phyloP scores from a whole-genome alignment of 352 stramenopile genomes.

The Globisporangium takayamanum region DNA sequence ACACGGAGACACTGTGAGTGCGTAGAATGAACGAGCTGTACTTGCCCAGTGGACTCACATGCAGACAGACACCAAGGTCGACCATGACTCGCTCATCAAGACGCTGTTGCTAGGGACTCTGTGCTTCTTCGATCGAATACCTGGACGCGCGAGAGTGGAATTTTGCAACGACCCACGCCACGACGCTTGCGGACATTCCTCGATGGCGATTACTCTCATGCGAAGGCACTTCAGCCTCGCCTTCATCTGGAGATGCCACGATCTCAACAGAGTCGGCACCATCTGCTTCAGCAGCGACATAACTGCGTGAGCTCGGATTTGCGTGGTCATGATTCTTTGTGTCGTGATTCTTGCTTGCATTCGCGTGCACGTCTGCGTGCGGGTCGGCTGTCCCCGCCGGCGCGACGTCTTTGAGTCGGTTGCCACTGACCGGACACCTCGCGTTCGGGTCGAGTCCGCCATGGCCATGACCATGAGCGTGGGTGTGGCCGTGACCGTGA shows the following conservation, averaged over 20 bases:
- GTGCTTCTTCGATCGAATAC: neutral
- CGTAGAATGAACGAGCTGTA: too few relatives aligned
- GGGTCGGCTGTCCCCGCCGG: neutral
- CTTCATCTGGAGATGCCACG: too few relatives aligned
- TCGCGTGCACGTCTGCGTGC: neutral
- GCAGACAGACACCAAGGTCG: neutral
- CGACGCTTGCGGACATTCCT: neutral
- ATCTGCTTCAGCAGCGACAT: too few relatives aligned
- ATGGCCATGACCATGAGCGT: slow-evolving; percentile 5
- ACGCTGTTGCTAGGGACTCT: neutral
- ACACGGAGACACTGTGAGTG: too few relatives aligned
- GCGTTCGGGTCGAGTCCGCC: slow-evolving; percentile 10
- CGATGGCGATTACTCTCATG: neutral
- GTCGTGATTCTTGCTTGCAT: neutral
- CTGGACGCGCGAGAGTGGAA: neutral
- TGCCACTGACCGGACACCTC: slow-evolving; percentile 20
- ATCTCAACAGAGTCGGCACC: too few relatives aligned
- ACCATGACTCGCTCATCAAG: too few relatives aligned
- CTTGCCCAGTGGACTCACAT: neutral
- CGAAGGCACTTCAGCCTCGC: too few relatives aligned
- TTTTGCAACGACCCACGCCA: neutral
- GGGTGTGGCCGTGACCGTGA: neutral
- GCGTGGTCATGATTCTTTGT: neutral
- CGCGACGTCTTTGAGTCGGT: slow-evolving; percentile 11
- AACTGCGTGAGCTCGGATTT: neutral